A percentile compares a stretch with the other conserved stretches of the same genome.
These are phyloP conservation scores for Coniochaeta sp. DNA, from an alignment of 2,329 filamentous ascomycete genomes.

Conservation along the genomic window DNA sequence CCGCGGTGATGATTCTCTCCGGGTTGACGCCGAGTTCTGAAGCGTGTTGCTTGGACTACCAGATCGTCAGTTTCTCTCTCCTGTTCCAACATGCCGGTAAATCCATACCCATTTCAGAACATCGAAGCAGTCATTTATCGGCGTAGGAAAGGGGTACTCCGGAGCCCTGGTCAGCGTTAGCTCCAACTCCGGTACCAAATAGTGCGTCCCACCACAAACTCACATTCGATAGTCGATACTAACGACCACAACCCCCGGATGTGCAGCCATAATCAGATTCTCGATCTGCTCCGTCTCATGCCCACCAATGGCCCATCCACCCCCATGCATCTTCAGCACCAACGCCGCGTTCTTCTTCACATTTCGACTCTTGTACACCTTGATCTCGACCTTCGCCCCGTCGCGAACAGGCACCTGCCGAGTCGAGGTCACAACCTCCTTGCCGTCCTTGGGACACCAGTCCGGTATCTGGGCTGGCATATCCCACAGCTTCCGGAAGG, in stretches of 20 bases:
- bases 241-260: slow-evolving; percentile 25
- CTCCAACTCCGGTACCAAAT: not conserved
- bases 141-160: slow-evolving; percentile 41
- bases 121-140: slow-evolving; percentile 43
- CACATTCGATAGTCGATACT: slow-evolving; percentile 30
- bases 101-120: slow-evolving; percentile 30
- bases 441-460: slow-evolving; percentile 23
- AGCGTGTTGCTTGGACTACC: slow-evolving; percentile 36
- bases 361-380: slow-evolving; percentile 17
- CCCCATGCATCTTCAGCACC: slow-evolving; percentile 28
- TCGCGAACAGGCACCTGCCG: slow-evolving; percentile 22
- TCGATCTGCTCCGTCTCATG: slow-evolving; percentile 26
- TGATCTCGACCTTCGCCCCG: slow-evolving; percentile 24
- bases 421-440: slow-evolving; percentile 23
- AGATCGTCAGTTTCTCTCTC: slow-evolving; percentile 11
- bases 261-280: slow-evolving; percentile 24
- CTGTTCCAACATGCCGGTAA: slow-evolving; percentile 16
- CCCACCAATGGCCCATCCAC: slow-evolving; percentile 24
- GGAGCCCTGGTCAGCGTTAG: slow-evolving; percentile 33
- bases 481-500: slow-evolving; percentile 20
- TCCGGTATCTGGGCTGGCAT: slow-evolving; percentile 14
- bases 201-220: slow-evolving; percentile 2
- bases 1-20: slow-evolving; percentile 34
- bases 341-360: slow-evolving; percentile 18
- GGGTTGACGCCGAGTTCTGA: slow-evolving; percentile 25